Percentiles rank a stretch among this genome's conserved stretches.
Conservation (phyloP, 257 asterid genomes). For the Coffea canephora region DNA sequence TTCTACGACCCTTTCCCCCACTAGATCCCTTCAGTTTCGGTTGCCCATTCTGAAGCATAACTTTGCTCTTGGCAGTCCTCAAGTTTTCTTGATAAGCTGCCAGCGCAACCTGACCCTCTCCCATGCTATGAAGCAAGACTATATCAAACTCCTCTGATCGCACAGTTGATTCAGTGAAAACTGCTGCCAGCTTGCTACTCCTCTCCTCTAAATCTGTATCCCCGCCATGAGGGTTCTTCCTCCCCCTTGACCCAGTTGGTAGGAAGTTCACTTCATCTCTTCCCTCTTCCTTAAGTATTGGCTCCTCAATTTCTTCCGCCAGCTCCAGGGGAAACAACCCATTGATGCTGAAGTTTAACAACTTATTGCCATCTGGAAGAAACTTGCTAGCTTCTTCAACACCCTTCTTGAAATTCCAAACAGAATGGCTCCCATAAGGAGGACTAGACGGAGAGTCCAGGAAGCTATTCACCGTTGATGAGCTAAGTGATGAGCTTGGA, state of each 20-base stretch:
- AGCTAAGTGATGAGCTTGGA: constrained; percentile 13
- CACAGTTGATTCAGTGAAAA: constrained; percentile 15
- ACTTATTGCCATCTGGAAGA: constrained; percentile 24
- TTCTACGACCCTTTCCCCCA: constrained; percentile 10
- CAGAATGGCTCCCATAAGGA: constrained; percentile 23
- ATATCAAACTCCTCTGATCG: constrained; percentile 27
- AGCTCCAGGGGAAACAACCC: constrained; percentile 11
- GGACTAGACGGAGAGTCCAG: constrained; percentile 27
- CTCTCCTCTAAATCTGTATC: constrained; percentile 19
- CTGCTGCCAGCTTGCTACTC: constrained; percentile 23
- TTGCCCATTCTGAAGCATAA: constrained; percentile 6
- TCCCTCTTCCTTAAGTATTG: neutral
- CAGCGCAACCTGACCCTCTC: constrained; percentile 11
- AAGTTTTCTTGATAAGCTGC: constrained; percentile 14
- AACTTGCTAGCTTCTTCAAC: constrained; percentile 37
- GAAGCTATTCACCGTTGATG: constrained; percentile 18
- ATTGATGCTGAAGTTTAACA: constrained; percentile 8
- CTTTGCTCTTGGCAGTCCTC: constrained; percentile 9
- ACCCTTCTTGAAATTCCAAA: constrained; percentile 39
- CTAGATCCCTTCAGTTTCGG: neutral
- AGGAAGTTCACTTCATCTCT: neutral
- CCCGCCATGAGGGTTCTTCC: constrained; percentile 11
- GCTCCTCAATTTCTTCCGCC: neutral
- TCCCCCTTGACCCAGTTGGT: constrained; percentile 7
- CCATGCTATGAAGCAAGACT: constrained; percentile 25